phyloP scores from a whole-genome alignment of 2,329 filamentous ascomycete genomes.

The Colletotrichum horii region DNA sequence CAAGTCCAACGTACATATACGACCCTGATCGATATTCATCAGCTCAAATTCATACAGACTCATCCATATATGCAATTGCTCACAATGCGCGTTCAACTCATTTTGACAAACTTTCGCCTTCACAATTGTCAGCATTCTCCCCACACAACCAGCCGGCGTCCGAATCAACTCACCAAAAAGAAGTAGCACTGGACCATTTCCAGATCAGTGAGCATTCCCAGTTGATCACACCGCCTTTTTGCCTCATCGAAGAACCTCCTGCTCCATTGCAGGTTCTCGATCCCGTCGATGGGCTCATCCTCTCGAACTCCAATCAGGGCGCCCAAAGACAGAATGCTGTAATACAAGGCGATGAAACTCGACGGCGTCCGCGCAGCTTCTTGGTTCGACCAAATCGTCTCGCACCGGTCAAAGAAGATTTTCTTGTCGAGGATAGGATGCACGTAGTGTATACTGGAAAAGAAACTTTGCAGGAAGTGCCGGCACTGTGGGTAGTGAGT shows the following conservation, averaged over 20 bases:
- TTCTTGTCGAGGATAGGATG: constrained; percentile 53
- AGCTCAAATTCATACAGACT: neutral
- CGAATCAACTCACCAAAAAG: constrained; percentile 38
- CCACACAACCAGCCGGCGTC: neutral
- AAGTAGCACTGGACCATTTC: constrained; percentile 54
- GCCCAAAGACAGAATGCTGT: constrained; percentile 51
- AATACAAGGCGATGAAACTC: constrained; percentile 52
- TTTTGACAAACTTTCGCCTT: constrained; percentile 53
- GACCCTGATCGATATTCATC: constrained; percentile 30
- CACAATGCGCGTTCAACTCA: constrained; percentile 51
- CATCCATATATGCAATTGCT: constrained; percentile 5
- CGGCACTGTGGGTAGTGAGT: constrained; percentile 47
- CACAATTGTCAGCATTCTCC: neutral
- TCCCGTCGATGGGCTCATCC: constrained; percentile 45
- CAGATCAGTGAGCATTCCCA: constrained; percentile 48
- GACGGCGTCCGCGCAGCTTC: constrained; percentile 25
- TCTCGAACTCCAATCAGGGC: constrained; percentile 49
- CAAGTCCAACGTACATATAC: constrained; percentile 53
- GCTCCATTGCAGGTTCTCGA: constrained; percentile 50
- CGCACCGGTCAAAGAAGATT: constrained; percentile 45
- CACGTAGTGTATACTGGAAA: constrained; percentile 52
- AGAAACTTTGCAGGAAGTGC: constrained; percentile 50
- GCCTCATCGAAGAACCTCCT: constrained; percentile 49
- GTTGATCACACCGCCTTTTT: constrained; percentile 38
- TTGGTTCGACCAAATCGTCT: constrained; percentile 43